Conservation (phyloP, 306 rosid species). For the Oemleria cerasiformis region DNA sequence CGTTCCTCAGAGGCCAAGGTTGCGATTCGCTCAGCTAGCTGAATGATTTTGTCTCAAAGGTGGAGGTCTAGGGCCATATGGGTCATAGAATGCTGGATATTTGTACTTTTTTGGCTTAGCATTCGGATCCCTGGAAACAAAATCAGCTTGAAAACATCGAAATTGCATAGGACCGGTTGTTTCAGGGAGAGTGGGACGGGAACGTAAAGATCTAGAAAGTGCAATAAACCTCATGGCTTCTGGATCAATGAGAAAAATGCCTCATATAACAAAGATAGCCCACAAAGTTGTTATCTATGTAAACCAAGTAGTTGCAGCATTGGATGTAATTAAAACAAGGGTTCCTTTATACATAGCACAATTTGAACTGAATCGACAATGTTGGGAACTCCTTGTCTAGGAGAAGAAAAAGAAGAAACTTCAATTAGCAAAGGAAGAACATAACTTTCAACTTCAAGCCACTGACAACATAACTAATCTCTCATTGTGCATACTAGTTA, state of each 20-base stretch:
- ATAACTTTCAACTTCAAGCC: background rate
- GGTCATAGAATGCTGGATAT: conserved; percentile 30
- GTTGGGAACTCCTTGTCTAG: background rate
- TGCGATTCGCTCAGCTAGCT: conserved; percentile 29
- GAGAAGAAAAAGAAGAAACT: background rate
- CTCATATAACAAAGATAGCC: background rate
- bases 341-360: conserved; percentile 2
- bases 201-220: conserved; percentile 18
- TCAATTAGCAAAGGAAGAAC: background rate
- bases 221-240: conserved; percentile 27
- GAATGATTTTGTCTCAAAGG: conserved; percentile 31
- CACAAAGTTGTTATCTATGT: background rate
- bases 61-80: conserved; percentile 29
- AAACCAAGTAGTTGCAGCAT: conserved; percentile 3
- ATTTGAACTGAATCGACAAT: background rate
- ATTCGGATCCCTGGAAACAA: conserved; percentile 31
- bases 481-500: background rate
- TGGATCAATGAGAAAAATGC: conserved; percentile 4
- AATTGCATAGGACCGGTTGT: conserved; percentile 25
- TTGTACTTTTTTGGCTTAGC: conserved; percentile 24
- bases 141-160: conserved; percentile 35
- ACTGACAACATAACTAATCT: background rate
- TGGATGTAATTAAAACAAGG: background rate
- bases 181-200: background rate
- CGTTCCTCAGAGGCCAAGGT: conserved; percentile 28